Evolutionary conservation across 73 alveolate species (phyloP).

Genomic region (Symbiodinium pilosum): DNA sequence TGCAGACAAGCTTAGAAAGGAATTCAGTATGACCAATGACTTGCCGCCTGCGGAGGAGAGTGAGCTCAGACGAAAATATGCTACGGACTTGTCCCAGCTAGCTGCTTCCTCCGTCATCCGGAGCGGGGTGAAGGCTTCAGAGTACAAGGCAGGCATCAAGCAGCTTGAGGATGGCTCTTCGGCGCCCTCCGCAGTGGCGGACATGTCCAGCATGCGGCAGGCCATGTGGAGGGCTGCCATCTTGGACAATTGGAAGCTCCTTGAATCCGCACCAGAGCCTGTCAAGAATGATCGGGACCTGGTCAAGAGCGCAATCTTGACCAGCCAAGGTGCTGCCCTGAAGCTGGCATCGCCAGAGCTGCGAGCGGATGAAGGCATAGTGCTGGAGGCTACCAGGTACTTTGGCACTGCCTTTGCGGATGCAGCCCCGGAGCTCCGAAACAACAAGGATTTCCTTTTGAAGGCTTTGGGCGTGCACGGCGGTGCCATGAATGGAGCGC

Average conservation of each 20-base stretch:
- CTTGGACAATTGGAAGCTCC: constrained; percentile 55
- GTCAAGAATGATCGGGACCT: background rate
- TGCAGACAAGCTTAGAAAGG: constrained; percentile 80
- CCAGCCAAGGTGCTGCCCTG: constrained; percentile 72
- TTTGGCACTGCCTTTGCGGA: constrained; percentile 51
- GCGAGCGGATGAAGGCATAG: constrained; percentile 41
- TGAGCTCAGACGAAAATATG: background rate
- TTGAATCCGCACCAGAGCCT: constrained; percentile 45
- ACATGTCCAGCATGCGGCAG: constrained; percentile 29
- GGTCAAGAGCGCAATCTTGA: constrained; percentile 76
- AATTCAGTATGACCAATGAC: constrained; percentile 45
- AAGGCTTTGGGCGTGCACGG: constrained; percentile 78
- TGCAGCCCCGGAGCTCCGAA: constrained; percentile 44
- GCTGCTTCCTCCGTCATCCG: constrained; percentile 84
- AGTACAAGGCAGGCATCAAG: constrained; percentile 67
- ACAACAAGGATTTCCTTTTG: constrained; percentile 75
- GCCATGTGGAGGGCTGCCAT: constrained; percentile 91
- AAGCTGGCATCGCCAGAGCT: constrained; percentile 24
- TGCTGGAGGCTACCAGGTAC: constrained; percentile 41
- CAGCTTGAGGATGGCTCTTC: constrained; percentile 23
- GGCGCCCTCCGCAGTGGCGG: background rate
- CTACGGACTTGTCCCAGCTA: constrained; percentile 44
- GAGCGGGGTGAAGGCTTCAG: constrained; percentile 43
- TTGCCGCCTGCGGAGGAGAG: constrained; percentile 57
- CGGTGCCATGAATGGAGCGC: constrained; percentile 64